These are phyloP conservation scores for Ascoidea rubescens DNA, from an alignment of 805 yeast genomes.

Conservation along the genomic window DNA sequence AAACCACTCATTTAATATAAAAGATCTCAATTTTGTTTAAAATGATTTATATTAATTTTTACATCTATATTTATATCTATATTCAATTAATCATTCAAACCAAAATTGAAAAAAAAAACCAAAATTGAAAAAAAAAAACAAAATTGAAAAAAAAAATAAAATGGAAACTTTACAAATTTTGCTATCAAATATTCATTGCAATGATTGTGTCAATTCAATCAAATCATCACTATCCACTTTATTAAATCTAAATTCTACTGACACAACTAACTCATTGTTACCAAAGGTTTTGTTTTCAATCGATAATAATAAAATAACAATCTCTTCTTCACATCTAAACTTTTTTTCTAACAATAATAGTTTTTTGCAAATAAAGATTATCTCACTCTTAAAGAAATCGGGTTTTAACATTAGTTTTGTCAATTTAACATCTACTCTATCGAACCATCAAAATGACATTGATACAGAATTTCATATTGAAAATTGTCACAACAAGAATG, in stretches of 20 bases:
- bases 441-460: background rate
- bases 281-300: background rate
- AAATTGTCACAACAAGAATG: background rate
- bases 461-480: background rate
- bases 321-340: background rate
- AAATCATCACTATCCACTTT: background rate
- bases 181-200: slow-evolving; percentile 4
- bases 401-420: background rate
- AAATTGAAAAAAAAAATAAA: too few relatives aligned
- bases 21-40: too few relatives aligned
- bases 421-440: background rate
- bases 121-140: too few relatives aligned
- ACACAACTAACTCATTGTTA: too few relatives aligned
- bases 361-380: too few relatives aligned
- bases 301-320: background rate
- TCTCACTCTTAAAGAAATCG: background rate
- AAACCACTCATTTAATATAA: too few relatives aligned
- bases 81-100: too few relatives aligned
- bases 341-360: background rate
- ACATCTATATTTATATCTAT: too few relatives aligned
- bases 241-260: background rate
- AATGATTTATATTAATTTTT: too few relatives aligned
- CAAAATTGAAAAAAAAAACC: too few relatives aligned
- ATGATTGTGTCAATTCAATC: slow-evolving; percentile 1
- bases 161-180: background rate